A percentile compares a stretch with the other conserved stretches of the same genome.
phyloP scores from a whole-genome alignment of 1,139 yeast species.

The Starmera stellimalicola region DNA sequence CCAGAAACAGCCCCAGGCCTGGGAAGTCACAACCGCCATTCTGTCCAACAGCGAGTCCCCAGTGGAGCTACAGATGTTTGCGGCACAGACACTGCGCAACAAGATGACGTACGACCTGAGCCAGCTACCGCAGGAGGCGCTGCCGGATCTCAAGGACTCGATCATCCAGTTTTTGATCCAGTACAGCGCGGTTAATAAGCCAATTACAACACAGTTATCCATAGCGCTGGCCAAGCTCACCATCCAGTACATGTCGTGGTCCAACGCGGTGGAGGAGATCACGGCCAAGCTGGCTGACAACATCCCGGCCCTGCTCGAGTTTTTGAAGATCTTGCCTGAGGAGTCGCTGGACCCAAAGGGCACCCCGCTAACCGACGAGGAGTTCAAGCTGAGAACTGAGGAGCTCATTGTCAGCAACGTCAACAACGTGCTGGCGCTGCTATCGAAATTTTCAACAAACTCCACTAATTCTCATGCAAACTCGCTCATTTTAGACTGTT shows the following conservation, averaged over 20 bases:
- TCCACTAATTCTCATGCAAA: slow-evolving; percentile 21
- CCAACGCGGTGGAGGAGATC: slow-evolving; percentile 60
- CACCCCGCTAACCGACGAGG: slow-evolving; percentile 75
- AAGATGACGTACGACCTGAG: slow-evolving; percentile 76
- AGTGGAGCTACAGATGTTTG: slow-evolving; percentile 61
- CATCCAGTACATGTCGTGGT: slow-evolving; percentile 70
- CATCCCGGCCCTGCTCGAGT: slow-evolving; percentile 53
- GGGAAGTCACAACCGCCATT: slow-evolving; percentile 38
- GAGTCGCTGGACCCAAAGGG: slow-evolving; percentile 74
- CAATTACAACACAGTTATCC: slow-evolving; percentile 71
- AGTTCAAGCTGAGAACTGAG: slow-evolving; percentile 54
- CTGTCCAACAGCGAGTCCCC: slow-evolving; percentile 19
- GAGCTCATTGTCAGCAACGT: slow-evolving; percentile 61
- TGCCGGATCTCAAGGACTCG: slow-evolving; percentile 50
- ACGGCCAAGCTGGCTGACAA: slow-evolving; percentile 36
- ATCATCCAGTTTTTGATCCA: slow-evolving; percentile 45
- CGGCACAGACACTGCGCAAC: slow-evolving; percentile 83
- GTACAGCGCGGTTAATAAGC: slow-evolving; percentile 35
- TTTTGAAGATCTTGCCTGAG: slow-evolving; percentile 82
- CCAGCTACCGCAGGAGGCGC: slow-evolving; percentile 54
- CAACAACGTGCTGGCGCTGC: slow-evolving; percentile 52
- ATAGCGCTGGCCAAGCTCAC: slow-evolving; percentile 77
- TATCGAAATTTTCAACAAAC: slow-evolving; percentile 40
- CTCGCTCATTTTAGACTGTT: slow-evolving; percentile 54
- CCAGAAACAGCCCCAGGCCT: slow-evolving; percentile 70